Percentiles rank a stretch among this genome's conserved stretches.
phyloP scores from a whole-genome alignment of 2,329 filamentous ascomycete genomes.

The Colletotrichum navitas region DNA sequence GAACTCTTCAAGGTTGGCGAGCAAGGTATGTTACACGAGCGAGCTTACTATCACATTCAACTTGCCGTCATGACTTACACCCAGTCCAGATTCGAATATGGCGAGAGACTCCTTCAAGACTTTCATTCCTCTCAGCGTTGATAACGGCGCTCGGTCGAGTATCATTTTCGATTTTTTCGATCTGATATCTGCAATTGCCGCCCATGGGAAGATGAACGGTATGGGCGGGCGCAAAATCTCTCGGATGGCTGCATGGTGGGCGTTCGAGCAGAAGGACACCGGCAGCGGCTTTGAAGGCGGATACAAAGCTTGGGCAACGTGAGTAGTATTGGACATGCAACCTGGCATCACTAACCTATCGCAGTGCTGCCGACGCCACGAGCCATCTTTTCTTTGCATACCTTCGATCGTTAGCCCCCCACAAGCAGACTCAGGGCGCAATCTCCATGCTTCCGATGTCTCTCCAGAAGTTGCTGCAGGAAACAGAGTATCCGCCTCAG shows the following conservation, averaged over 20 bases:
- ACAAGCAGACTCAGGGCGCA: slow-evolving; percentile 78
- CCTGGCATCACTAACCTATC: slow-evolving; percentile 48
- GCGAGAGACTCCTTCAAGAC: slow-evolving; percentile 95
- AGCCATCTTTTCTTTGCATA: slow-evolving; percentile 99
- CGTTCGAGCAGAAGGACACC: slow-evolving; percentile 90
- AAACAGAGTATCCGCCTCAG: slow-evolving; percentile 94
- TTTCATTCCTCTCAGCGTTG: slow-evolving; percentile 94
- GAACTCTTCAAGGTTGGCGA: slow-evolving; percentile 96
- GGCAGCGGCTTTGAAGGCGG: slow-evolving; percentile 94
- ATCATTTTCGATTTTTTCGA: slow-evolving; percentile 99
- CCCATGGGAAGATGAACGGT: slow-evolving; percentile 93
- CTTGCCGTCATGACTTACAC: slow-evolving; percentile 16
- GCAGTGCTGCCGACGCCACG: slow-evolving; percentile 90
- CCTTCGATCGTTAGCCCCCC: slow-evolving; percentile 88
- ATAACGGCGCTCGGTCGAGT: slow-evolving; percentile 84
- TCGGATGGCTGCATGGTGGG: slow-evolving; percentile 97
- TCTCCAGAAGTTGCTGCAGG: slow-evolving; percentile 88
- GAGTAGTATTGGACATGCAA: slow-evolving; percentile 49
- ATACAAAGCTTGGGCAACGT: slow-evolving; percentile 90
- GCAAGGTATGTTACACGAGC: slow-evolving; percentile 71
- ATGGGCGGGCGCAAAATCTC: slow-evolving; percentile 94
- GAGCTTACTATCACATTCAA: slow-evolving; percentile 9
- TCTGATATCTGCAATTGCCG: slow-evolving; percentile 88
- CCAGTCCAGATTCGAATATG: slow-evolving; percentile 81
- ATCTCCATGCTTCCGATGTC: slow-evolving; percentile 92